These are phyloP conservation scores for Biscogniauxia sp. DNA, from an alignment of 2,329 filamentous ascomycete genomes.

Conservation along the genomic window DNA sequence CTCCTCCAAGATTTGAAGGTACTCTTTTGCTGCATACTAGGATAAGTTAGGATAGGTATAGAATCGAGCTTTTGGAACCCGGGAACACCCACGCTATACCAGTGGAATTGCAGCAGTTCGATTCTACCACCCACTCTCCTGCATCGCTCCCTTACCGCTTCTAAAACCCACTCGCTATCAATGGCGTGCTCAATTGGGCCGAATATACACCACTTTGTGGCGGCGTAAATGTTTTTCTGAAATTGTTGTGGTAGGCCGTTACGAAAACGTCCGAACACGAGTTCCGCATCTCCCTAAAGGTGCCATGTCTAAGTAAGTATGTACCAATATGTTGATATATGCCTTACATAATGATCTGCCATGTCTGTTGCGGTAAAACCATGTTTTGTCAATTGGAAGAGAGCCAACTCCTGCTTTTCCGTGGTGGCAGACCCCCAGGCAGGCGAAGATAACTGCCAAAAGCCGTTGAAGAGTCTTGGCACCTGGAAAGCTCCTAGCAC, in stretches of 20 bases:
- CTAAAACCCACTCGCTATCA: slow-evolving; percentile 28
- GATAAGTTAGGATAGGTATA: not conserved
- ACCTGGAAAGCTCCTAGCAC: slow-evolving; percentile 20
- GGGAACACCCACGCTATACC: slow-evolving; percentile 31
- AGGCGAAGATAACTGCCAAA: slow-evolving; percentile 32
- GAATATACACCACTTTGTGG: slow-evolving; percentile 38
- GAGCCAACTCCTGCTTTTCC: slow-evolving; percentile 25
- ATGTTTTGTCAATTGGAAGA: slow-evolving; percentile 22
- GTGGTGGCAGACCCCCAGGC: slow-evolving; percentile 30
- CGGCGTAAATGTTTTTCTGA: slow-evolving; percentile 27
- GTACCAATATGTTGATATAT: too few relatives aligned
- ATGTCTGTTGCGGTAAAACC: slow-evolving; percentile 34
- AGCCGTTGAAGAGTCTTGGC: slow-evolving; percentile 28
- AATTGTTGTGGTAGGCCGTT: slow-evolving; percentile 23
- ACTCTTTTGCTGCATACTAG: slow-evolving; percentile 34
- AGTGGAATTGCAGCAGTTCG: slow-evolving; percentile 37
- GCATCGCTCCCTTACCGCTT: slow-evolving; percentile 32
- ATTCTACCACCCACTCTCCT: slow-evolving; percentile 32
- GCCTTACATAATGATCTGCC: slow-evolving; percentile 37
- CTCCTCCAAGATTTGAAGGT: slow-evolving; percentile 34
- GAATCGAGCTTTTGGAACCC: not conserved
- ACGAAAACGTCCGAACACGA: slow-evolving; percentile 34
- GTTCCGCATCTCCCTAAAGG: slow-evolving; percentile 33
- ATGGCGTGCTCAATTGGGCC: slow-evolving; percentile 21
- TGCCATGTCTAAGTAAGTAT: slow-evolving; percentile 1